A percentile compares a stretch with the other conserved stretches of the same genome.
phyloP scores from a whole-genome alignment of 2,329 filamentous ascomycete species.

The Arthrocladium fulminans region DNA sequence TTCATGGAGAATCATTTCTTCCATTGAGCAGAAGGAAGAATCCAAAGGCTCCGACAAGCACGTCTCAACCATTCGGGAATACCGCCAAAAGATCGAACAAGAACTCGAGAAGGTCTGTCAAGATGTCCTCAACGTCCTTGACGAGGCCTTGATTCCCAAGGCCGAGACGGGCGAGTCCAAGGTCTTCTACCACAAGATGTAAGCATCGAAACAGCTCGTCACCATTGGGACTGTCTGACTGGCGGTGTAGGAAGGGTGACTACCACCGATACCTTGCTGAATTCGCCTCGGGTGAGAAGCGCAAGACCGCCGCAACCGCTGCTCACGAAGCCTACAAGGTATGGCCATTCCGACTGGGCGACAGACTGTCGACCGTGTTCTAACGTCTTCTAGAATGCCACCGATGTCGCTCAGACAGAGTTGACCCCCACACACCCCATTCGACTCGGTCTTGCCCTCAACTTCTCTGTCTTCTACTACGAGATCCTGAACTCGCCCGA shows the following conservation, averaged over 20 bases:
- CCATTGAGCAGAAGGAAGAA: constrained; percentile 99
- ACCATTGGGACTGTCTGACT: constrained; percentile 13
- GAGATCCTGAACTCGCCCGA: constrained; percentile 98
- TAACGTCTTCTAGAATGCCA: constrained; percentile 61
- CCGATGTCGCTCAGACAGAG: constrained; percentile 95
- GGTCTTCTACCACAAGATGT: constrained; percentile 99
- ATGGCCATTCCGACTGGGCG: constrained; percentile 27
- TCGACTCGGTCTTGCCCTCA: constrained; percentile 90
- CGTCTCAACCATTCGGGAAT: constrained; percentile 86
- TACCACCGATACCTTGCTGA: constrained; percentile 94
- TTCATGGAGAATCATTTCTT: constrained; percentile 98
- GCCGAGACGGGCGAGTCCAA: constrained; percentile 96
- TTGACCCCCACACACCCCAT: constrained; percentile 96
- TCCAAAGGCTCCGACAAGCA: constrained; percentile 96
- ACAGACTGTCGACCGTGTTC: not conserved
- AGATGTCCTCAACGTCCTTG: constrained; percentile 91
- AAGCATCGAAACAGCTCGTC: constrained; percentile 31
- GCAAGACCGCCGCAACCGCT: constrained; percentile 76
- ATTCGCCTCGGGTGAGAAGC: constrained; percentile 87
- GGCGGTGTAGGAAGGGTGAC: constrained; percentile 71
- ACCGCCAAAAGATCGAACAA: constrained; percentile 95
- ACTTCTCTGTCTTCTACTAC: constrained; percentile 99
- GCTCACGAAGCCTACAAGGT: constrained; percentile 98
- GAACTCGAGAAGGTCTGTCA: constrained; percentile 98
- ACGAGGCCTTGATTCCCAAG: constrained; percentile 88